Conservation (phyloP, 2,329 filamentous ascomycete species). For the Colletotrichum nymphaeae region DNA sequence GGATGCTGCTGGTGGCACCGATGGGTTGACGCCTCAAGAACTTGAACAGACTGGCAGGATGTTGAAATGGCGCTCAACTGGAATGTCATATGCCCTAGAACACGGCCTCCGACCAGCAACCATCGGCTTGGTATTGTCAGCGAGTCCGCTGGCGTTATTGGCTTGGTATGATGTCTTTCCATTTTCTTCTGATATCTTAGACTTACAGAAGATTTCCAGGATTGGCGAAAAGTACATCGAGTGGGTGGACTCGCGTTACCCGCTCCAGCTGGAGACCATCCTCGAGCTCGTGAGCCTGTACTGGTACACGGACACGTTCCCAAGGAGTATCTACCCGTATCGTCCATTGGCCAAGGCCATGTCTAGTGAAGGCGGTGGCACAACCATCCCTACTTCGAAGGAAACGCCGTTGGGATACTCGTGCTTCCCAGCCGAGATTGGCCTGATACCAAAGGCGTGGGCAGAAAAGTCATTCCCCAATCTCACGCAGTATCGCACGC, state of each 20-base stretch:
- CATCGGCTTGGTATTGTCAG: conserved; percentile 63
- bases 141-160: conserved; percentile 66
- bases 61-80: conserved; percentile 52
- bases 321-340: conserved; percentile 62
- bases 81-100: conserved; percentile 60
- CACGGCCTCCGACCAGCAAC: conserved; percentile 67
- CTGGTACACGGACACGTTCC: conserved; percentile 64
- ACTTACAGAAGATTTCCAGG: conserved; percentile 42
- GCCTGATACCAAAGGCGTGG: conserved; percentile 50
- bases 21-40: conserved; percentile 7
- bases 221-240: conserved; percentile 67
- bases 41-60: conserved; percentile 41
- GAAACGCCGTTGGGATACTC: conserved; percentile 59
- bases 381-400: conserved; percentile 42
- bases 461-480: conserved; percentile 39
- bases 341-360: conserved; percentile 37
- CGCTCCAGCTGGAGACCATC: conserved; percentile 53
- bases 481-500: conserved; percentile 23
- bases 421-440: conserved; percentile 55
- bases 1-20: background rate
- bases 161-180: conserved; percentile 52
- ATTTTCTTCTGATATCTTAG: background rate
- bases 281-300: conserved; percentile 63
- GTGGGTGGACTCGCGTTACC: conserved; percentile 58
- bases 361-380: background rate